Evolutionary conservation across 1,284 basidiomycete genomes (phyloP), one percentile per base, ranked within the genome.

Genomic region (Ustilago esculenta): DNA sequence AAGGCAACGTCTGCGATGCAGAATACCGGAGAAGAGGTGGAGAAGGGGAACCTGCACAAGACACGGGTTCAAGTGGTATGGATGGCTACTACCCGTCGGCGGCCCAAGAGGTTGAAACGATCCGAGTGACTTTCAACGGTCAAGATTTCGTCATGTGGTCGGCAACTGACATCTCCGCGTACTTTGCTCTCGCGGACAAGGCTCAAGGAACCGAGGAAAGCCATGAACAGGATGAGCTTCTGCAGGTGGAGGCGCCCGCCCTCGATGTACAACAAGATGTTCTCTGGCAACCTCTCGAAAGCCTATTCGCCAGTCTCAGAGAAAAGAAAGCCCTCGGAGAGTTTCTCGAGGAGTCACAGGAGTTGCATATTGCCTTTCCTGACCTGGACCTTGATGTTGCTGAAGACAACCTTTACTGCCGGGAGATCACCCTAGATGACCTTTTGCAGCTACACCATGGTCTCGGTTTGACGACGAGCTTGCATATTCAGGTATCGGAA

Each of bases 121-220:
- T 80, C 20, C 60, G 76, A 10, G 39, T 80, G 20, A 67, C 71
- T 0, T 79, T 80, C 61, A 65, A 79, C 36, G 78, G 68, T 5
- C 78, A 80, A 25, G 77, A 79, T 24, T 80, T 80, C 46, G 73
- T 68, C 44, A 54, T 78, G 18, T 80, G 69, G 50, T 55, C 75
- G 20, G 21, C 34, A 12, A 27, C 46, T n/a, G 58, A 64, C 29
- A 70, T 72, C n/a, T 34, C 71, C 4, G 32, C 54, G 11, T 61
- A 49, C 44, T 20, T 59, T 14, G 52, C 43, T 3, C 21, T 37
- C 4, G 15, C 45, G 5, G 41, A 45, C 23, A 34, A 21, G 7
- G 32, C 23, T 8, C 44, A 54, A 1, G 39, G 14, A 6, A 33
- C 20, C 4, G 44, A 33, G 10, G 2, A 45, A 17, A 18, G 9